Percentiles rank a stretch among this genome's conserved stretches.
Evolutionary conservation across 345 rosid species (phyloP).

Genomic region (Camelina neglecta): DNA sequence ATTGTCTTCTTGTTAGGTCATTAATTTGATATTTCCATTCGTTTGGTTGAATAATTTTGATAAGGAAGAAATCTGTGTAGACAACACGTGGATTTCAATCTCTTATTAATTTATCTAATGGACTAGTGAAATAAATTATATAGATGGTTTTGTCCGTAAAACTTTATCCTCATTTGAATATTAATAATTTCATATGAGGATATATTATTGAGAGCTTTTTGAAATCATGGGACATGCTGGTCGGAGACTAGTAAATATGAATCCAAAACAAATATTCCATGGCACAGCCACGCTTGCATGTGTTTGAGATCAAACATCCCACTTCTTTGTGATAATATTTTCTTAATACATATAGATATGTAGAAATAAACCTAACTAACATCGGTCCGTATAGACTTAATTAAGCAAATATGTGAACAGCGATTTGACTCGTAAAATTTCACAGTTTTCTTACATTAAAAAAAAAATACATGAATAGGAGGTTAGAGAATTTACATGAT

Average conservation of each 20-base stretch:
- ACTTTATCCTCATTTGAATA: not conserved
- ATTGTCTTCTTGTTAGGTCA: too few relatives aligned
- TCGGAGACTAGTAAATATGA: conserved; percentile 34
- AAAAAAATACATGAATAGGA: too few relatives aligned
- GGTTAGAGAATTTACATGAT: too few relatives aligned
- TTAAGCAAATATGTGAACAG: too few relatives aligned
- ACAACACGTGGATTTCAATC: conserved; percentile 4
- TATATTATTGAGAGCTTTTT: conserved; percentile 24
- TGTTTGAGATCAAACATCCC: conserved; percentile 33
- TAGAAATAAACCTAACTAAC: not conserved
- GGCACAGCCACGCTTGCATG: conserved; percentile 15
- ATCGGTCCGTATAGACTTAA: too few relatives aligned
- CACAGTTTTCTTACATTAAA: too few relatives aligned
- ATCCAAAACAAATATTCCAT: conserved; percentile 14
- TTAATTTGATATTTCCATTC: too few relatives aligned
- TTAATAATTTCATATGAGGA: not conserved
- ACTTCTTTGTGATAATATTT: conserved; percentile 4
- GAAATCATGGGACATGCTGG: conserved; percentile 41
- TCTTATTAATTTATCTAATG: not conserved
- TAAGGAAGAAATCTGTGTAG: not conserved
- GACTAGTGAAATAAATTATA: not conserved
- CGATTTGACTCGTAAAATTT: too few relatives aligned
- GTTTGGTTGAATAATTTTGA: not conserved
- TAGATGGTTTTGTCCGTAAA: not conserved
- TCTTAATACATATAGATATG: not conserved